A percentile compares a stretch with the other conserved stretches of the same genome.
These are phyloP conservation scores for Gossypium davidsonii DNA, from an alignment of 441 rosid genomes.

Conservation along the genomic window DNA sequence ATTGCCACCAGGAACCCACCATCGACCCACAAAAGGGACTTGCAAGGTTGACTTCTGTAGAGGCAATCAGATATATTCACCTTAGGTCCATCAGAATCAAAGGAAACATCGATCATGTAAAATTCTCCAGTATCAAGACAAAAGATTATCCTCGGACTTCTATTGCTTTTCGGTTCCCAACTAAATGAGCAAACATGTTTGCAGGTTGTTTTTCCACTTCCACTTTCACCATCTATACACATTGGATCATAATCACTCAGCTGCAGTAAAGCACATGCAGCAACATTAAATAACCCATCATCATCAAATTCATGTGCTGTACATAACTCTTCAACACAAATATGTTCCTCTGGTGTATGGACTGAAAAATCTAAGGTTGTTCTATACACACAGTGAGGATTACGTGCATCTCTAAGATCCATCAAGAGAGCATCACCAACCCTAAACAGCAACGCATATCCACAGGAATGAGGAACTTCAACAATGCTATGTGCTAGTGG, in stretches of 20 bases:
- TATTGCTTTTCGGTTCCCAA: slow-evolving; percentile 75
- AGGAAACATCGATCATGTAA: slow-evolving; percentile 67
- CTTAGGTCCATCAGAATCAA: slow-evolving; percentile 41
- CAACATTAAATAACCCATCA: slow-evolving; percentile 91
- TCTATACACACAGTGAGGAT: slow-evolving; percentile 62
- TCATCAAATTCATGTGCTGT: slow-evolving; percentile 81
- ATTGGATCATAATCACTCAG: slow-evolving; percentile 95
- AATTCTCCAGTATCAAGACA: slow-evolving; percentile 83
- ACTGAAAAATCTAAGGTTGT: slow-evolving; percentile 63
- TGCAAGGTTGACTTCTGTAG: slow-evolving; percentile 72
- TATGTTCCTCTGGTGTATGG: slow-evolving; percentile 58
- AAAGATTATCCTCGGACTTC: slow-evolving; percentile 61
- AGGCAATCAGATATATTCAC: slow-evolving; percentile 74
- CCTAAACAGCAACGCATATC: slow-evolving; percentile 87
- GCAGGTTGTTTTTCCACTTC: slow-evolving; percentile 40
- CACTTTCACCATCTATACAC: slow-evolving; percentile 77
- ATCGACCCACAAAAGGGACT: slow-evolving; percentile 80
- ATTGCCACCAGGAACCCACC: slow-evolving; percentile 77
- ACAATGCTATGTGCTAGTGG: slow-evolving; percentile 68
- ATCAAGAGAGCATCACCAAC: slow-evolving; percentile 88
- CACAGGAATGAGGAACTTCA: slow-evolving; percentile 81
- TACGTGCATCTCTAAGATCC: slow-evolving; percentile 84
- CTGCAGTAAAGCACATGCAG: slow-evolving; percentile 88
- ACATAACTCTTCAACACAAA: slow-evolving; percentile 68
- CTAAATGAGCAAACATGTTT: slow-evolving; percentile 82